Base-by-base conservation (phyloP, 1,284 basidiomycete species). In the Rhodofomes roseus region DNA sequence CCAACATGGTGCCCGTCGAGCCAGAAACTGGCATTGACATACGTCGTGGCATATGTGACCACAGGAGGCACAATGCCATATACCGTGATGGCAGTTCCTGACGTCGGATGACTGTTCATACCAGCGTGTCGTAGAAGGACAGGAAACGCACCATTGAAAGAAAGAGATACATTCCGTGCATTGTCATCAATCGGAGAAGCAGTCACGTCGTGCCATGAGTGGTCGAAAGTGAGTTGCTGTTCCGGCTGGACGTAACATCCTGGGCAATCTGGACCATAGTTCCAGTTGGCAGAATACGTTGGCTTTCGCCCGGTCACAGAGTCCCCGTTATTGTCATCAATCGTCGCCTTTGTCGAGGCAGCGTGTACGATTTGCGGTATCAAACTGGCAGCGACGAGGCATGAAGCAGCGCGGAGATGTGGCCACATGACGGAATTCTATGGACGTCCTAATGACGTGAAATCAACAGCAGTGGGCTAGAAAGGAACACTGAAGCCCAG, bases 71-170 rank as follows among this genome's bases (percentile, higher is more conserved):
- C 64, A 39, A 74, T 69, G 34, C 71, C 70, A 58, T 69, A 73
- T 12, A 73, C 69, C 54, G 69, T 73, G n/a, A 75, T 64, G 3
- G 71, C 71, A 0, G 70, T 70, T 11, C 73, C 73, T 58, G 23
- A 29, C 16, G 16, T 9, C 18, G 20, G 2, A 20, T 29, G 2
- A 1, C 12, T 23, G 2, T 40, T 7, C n/a, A 16, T 16, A 14
- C 16, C 36, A 20, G 12, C 39, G 5, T 18, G 22, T 20, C 18
- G 23, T 14, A 27, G n/a, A 3, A 31, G 22, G 20, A 9, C 31
- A 27, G 16, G 8, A 2, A 8, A 48, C 56, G 18, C 6, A 54
- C 56, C 56, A 43, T 43, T 58, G 39, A 58, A 58, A 31, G 36
- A n/a, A 20, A 58, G 9, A 1, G 56, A 31, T 5, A 58, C 40